A percentile compares a stretch with the other conserved stretches of the same genome.
Conservation (phyloP, 495 filamentous ascomycete species). For the Daldinia concentrica region DNA sequence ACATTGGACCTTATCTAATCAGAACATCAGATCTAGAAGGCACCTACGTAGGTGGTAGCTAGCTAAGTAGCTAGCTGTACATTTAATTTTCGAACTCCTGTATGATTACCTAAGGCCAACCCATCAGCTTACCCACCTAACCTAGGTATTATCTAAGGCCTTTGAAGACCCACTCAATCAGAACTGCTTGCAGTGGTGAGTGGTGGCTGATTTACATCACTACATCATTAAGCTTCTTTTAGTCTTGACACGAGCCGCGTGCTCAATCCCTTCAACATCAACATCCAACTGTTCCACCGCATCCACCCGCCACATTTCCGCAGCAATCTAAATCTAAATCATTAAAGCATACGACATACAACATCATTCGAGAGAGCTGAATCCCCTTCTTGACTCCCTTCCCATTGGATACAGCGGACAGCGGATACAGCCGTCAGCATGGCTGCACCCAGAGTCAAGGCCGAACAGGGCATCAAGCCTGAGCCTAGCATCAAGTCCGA, state of each 20-base stretch:
- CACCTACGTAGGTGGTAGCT: background rate
- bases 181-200: constrained; percentile 1
- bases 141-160: background rate
- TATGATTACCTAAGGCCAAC: constrained; percentile 4
- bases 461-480: constrained; percentile 41
- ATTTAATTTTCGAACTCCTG: background rate
- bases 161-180: background rate
- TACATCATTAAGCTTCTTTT: constrained; percentile 37
- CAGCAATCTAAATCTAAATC: background rate
- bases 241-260: constrained; percentile 17
- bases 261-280: constrained; percentile 5
- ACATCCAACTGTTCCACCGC: constrained; percentile 3
- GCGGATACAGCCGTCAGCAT: constrained; percentile 25
- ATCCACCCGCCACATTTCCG: background rate
- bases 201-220: constrained; percentile 7
- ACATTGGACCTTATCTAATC: constrained; percentile 26
- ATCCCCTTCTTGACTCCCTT: background rate
- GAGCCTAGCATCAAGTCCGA: constrained; percentile 70
- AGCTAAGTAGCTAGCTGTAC: too few species aligned
- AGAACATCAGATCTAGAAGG: background rate
- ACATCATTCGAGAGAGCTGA: constrained; percentile 1
- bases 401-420: constrained; percentile 3
- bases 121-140: too few species aligned
- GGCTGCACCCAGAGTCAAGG: constrained; percentile 41
- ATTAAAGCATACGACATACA: background rate